Evolutionary conservation across 2,329 filamentous ascomycete genomes (phyloP).

Genomic region (Colletotrichum sp.): DNA sequence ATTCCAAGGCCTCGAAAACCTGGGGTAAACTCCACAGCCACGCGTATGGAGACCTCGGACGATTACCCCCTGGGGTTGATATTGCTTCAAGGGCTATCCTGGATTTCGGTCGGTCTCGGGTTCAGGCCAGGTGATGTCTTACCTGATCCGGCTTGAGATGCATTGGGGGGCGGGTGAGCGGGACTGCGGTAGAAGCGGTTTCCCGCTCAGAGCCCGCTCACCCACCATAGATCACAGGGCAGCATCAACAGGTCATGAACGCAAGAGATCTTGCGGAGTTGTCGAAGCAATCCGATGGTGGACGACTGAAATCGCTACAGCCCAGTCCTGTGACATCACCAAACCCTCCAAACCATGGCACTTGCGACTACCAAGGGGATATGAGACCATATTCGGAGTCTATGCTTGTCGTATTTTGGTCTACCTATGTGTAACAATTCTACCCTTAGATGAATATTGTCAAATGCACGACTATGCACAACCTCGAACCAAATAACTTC

Average conservation of each 20-base stretch:
- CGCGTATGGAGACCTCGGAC: neutral
- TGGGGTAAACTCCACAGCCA: neutral
- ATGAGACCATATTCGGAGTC: fast-evolving
- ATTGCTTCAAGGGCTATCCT: neutral
- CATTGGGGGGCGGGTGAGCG: neutral
- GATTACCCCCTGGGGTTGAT: neutral
- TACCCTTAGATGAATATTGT: neutral
- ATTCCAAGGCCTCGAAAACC: neutral
- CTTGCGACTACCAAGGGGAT: neutral
- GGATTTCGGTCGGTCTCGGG: neutral
- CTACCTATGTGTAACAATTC: neutral
- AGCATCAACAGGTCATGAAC: neutral
- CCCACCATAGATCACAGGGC: neutral
- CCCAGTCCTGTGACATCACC: neutral
- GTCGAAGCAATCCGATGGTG: neutral
- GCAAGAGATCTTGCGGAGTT: neutral
- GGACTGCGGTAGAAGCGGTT: neutral
- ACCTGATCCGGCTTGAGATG: neutral
- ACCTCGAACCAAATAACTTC: neutral
- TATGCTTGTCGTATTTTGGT: neutral
- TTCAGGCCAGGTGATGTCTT: neutral
- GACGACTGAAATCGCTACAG: neutral
- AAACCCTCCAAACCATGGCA: neutral
- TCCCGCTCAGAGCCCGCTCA: neutral
- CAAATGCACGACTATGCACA: neutral